Base-by-base conservation (phyloP, 2,329 filamentous ascomycete species). In the Fusarium compactum region DNA sequence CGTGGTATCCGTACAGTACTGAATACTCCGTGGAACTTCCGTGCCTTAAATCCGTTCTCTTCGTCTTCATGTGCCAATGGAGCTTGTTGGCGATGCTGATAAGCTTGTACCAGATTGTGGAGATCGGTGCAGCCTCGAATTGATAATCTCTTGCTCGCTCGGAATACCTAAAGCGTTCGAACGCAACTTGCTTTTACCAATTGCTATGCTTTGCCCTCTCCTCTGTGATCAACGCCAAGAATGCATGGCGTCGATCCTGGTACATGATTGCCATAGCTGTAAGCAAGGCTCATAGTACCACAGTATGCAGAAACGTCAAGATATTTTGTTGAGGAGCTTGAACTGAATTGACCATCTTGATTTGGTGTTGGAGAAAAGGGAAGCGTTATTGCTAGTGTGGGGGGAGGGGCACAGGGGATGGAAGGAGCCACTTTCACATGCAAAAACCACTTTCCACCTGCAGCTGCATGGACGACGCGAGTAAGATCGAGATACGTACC, bases 381-480 rank as follows among this genome's bases (percentile, higher is more conserved):
- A 61, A 71, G 24, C 43, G 45, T 47, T 55, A 50, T 55, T 44
- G 48, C 41, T 50, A 62, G 40, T 63, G 61, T 57, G 61, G 47
- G 51, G 59, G 64, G 48, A 40, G 48, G 32, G 48, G 48, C 48
- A 38, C 34, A 48, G 62, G 58, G 54, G 61, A 53, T 32, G 46
- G 44, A 29, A 50, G 52, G 55, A 53, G 58, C 67, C 74, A 73
- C 74, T 77, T 74, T 77, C 75, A 77, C 75, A 77, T 77, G 75
- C 63, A 70, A 76, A 62, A 30, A 32, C 22, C 43, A 56, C 20
- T 32, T 44, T 45, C 12, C 44, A 48, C 56, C 24, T 45, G n/a
- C 20, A 22, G 12, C 29, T 58, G 34, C 20, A 44, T 29, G 57
- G 46, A 62, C 57, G 32, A 60, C 32, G 27, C 58, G 58, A 60